Conservation (phyloP, 2,329 filamentous ascomycete genomes). For the Colletotrichum melonis region DNA sequence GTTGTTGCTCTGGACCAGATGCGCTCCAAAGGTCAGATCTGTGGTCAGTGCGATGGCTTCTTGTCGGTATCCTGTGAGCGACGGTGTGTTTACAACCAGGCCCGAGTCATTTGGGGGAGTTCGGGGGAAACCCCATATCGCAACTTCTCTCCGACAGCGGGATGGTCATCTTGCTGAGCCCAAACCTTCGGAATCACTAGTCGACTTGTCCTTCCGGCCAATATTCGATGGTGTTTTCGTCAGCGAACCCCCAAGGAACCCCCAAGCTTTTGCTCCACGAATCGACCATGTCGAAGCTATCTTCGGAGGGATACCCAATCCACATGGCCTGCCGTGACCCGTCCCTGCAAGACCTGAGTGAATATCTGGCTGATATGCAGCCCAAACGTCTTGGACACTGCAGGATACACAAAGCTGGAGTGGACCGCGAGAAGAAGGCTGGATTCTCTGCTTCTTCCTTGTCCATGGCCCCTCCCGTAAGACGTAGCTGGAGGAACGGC, state of each 20-base stretch:
- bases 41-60: slow-evolving; percentile 28
- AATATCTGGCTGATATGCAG: slow-evolving; percentile 34
- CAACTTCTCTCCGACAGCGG: slow-evolving; percentile 26
- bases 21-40: slow-evolving; percentile 9
- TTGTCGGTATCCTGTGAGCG: slow-evolving; percentile 33
- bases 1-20: slow-evolving; percentile 10
- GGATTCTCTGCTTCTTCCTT: background rate
- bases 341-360: slow-evolving; percentile 23
- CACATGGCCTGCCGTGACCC: slow-evolving; percentile 28
- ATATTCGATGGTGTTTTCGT: slow-evolving; percentile 30
- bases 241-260: slow-evolving; percentile 21
- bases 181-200: slow-evolving; percentile 31
- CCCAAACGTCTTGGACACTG: slow-evolving; percentile 31
- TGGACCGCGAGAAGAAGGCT: background rate
- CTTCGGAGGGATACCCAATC: slow-evolving; percentile 15
- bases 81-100: slow-evolving; percentile 28
- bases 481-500: background rate
- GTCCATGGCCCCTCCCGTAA: background rate
- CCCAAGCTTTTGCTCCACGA: slow-evolving; percentile 25
- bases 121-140: slow-evolving; percentile 21
- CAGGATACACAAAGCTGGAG: slow-evolving; percentile 27
- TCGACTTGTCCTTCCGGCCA: slow-evolving; percentile 26
- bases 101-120: slow-evolving; percentile 32
- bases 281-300: slow-evolving; percentile 25
- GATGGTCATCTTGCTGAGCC: slow-evolving; percentile 19